phyloP scores from a whole-genome alignment of 2,329 filamentous ascomycete genomes.

The Capronia epimyces region DNA sequence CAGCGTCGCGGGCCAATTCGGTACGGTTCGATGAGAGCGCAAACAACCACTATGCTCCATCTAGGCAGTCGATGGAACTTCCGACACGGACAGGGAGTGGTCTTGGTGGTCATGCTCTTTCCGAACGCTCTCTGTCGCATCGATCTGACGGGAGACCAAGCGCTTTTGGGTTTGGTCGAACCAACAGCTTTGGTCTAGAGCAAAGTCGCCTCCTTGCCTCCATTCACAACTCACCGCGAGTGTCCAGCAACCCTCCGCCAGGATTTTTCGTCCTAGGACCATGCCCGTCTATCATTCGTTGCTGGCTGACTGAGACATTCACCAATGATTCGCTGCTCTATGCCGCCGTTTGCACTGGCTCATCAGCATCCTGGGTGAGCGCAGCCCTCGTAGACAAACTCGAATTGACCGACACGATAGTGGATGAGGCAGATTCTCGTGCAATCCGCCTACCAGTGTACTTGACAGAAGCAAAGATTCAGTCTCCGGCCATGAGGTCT shows the following conservation, averaged over 20 bases:
- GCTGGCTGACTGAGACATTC: constrained; percentile 88
- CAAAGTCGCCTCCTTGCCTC: constrained; percentile 61
- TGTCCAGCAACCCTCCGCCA: constrained; percentile 63
- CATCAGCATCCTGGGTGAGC: constrained; percentile 79
- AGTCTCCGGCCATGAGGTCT: constrained; percentile 67
- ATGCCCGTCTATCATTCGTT: constrained; percentile 89
- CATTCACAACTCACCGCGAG: constrained; percentile 63
- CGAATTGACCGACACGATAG: constrained; percentile 61
- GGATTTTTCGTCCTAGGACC: constrained; percentile 80
- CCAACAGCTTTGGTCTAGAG: constrained; percentile 83
- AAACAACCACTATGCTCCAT: constrained; percentile 84
- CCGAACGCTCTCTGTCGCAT: constrained; percentile 85
- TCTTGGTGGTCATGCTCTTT: constrained; percentile 71
- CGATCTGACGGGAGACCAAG: constrained; percentile 94
- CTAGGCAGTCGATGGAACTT: constrained; percentile 77
- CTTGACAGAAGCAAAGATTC: constrained; percentile 82
- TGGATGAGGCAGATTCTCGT: constrained; percentile 59
- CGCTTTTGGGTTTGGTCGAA: constrained; percentile 77
- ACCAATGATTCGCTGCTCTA: constrained; percentile 85
- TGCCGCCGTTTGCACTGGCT: constrained; percentile 86
- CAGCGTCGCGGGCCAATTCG: constrained; percentile 84
- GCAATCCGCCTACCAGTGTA: constrained; percentile 76
- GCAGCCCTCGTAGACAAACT: constrained; percentile 68
- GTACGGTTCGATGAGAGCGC: constrained; percentile 97
- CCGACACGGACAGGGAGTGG: constrained; percentile 73